phyloP scores from a whole-genome alignment of 2,329 filamentous ascomycete species.

The Sporothrix inflata region DNA sequence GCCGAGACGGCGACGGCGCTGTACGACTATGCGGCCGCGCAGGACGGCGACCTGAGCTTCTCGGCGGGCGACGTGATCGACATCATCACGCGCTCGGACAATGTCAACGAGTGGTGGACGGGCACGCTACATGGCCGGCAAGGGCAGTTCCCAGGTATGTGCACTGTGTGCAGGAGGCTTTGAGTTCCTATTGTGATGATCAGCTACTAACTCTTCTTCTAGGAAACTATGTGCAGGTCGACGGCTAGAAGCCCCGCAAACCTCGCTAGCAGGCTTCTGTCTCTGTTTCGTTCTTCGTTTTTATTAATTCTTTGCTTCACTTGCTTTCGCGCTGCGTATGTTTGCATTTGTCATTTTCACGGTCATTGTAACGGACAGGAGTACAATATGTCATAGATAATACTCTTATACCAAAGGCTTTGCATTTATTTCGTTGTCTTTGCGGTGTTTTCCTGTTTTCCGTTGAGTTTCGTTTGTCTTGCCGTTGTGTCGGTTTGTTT shows the following conservation, averaged over 20 bases:
- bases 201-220: neutral
- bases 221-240: conserved; percentile 28
- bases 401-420: conserved; percentile 22
- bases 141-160: conserved; percentile 92
- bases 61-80: conserved; percentile 86
- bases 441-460: neutral
- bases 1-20: conserved; percentile 84
- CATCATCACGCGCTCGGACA: conserved; percentile 78
- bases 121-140: conserved; percentile 77
- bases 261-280: neutral
- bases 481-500: neutral
- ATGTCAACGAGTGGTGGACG: conserved; percentile 97
- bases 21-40: conserved; percentile 96
- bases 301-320: too few relatives aligned
- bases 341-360: conserved; percentile 15
- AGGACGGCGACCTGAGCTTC: conserved; percentile 92
- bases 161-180: neutral
- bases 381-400: conserved; percentile 26
- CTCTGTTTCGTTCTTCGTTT: neutral
- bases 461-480: neutral
- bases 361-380: neutral
- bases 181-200: neutral
- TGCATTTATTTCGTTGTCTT: conserved; percentile 6
- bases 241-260: conserved; percentile 13
- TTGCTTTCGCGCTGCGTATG: neutral